A percentile compares a stretch with the other conserved stretches of the same genome.
These are phyloP conservation scores for Schrenkiella parvula DNA, from an alignment of 345 rosid genomes.

Conservation along the genomic window DNA sequence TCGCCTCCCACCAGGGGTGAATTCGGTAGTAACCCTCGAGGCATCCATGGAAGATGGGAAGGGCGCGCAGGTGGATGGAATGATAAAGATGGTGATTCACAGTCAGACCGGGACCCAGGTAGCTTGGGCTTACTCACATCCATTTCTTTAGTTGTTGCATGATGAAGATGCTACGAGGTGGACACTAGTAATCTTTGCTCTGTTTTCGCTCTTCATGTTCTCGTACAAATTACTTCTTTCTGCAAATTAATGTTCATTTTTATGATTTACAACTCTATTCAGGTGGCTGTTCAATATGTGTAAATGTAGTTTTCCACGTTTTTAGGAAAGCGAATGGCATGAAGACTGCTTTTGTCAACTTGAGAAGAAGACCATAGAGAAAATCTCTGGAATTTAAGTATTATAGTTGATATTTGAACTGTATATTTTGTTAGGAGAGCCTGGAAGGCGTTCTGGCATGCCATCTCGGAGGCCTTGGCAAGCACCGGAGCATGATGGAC, in stretches of 20 bases:
- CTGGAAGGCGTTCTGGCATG: conserved; percentile 61
- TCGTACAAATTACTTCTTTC: background rate
- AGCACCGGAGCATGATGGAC: conserved; percentile 93
- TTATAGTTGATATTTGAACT: conserved; percentile 4
- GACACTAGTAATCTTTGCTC: conserved; percentile 16
- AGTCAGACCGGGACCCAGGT: conserved; percentile 81
- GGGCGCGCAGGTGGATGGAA: conserved; percentile 71
- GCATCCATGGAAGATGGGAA: conserved; percentile 80
- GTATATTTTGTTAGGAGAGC: conserved; percentile 41
- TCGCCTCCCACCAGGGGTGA: conserved; percentile 92
- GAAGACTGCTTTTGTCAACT: conserved; percentile 4
- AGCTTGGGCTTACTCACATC: conserved; percentile 7
- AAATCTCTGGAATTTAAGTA: background rate
- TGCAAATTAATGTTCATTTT: background rate
- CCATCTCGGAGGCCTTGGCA: conserved; percentile 82
- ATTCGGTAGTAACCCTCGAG: conserved; percentile 46
- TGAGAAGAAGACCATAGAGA: conserved; percentile 4
- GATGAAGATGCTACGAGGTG: background rate
- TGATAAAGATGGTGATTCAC: conserved; percentile 73
- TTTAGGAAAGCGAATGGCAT: background rate
- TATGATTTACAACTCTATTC: background rate
- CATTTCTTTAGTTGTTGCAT: conserved; percentile 18
- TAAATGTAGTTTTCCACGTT: background rate
- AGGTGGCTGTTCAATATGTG: conserved; percentile 6
- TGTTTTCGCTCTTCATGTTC: background rate